A percentile compares a stretch with the other conserved stretches of the same genome.
phyloP scores from a whole-genome alignment of 306 rosid genomes.

The Rosa multiflora region DNA sequence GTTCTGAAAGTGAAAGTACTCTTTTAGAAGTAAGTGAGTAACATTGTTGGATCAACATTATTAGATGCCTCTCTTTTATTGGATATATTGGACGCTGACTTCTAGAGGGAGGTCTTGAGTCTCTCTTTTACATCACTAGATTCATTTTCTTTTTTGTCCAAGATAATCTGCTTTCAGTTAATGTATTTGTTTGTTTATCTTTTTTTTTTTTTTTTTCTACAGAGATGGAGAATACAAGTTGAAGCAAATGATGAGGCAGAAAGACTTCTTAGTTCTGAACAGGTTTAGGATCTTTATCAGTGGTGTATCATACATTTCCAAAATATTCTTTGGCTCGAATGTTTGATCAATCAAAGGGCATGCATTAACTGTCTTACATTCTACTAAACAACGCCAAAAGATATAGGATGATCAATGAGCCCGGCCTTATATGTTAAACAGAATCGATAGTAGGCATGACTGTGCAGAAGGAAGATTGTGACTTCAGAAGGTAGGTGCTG shows the following conservation, averaged over 20 bases:
- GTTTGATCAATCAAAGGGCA: slow-evolving; percentile 9
- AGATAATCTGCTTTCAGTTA: not conserved
- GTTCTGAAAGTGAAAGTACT: not conserved
- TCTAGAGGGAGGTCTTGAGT: not conserved
- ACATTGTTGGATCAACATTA: not conserved
- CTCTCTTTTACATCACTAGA: not conserved
- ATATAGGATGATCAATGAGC: not conserved
- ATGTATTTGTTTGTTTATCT: not conserved
- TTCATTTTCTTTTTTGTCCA: not conserved
- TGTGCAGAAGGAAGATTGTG: not conserved
- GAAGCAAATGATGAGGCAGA: slow-evolving; percentile 96
- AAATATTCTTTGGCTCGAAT: not conserved
- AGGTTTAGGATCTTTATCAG: slow-evolving; percentile 31
- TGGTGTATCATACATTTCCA: slow-evolving; percentile 21
- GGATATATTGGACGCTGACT: not conserved
- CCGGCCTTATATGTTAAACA: not conserved
- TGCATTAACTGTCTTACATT: not conserved
- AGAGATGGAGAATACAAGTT: slow-evolving; percentile 84
- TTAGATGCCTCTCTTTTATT: not conserved
- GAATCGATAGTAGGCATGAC: not conserved
- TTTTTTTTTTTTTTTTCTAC: slow-evolving; percentile 3
- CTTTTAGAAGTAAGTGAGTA: not conserved
- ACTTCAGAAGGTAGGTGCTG: not conserved
- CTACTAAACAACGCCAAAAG: not conserved
- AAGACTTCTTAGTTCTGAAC: slow-evolving; percentile 78